Evolutionary conservation across 345 rosid genomes (phyloP).

Genomic region (Linum trigynum): DNA sequence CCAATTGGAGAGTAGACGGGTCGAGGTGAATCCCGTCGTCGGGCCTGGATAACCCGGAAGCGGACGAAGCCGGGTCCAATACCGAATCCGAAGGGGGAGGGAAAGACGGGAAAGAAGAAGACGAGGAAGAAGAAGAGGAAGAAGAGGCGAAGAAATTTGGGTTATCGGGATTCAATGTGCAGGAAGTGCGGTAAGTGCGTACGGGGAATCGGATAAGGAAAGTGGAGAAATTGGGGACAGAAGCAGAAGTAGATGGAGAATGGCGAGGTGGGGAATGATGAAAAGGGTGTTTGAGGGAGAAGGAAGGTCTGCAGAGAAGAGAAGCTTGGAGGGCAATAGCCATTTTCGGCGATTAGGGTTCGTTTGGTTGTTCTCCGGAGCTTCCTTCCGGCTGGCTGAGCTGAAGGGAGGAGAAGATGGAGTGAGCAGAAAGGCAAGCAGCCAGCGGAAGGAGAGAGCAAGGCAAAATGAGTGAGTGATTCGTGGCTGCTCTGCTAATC

Average conservation of each 20-base stretch:
- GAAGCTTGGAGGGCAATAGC: conserved; percentile 3
- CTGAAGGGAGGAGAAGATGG: not conserved
- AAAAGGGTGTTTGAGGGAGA: not conserved
- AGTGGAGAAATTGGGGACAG: not conserved
- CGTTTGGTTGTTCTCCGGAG: not conserved
- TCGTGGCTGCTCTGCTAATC: not conserved
- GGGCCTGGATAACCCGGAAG: not conserved
- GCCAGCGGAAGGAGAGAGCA: not conserved
- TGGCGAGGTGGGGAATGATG: not conserved
- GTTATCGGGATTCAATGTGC: not conserved
- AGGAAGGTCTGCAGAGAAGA: not conserved
- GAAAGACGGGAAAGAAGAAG: not conserved
- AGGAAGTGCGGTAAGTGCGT: not conserved
- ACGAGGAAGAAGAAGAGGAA: not conserved
- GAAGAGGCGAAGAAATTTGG: not conserved
- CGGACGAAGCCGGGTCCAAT: not conserved
- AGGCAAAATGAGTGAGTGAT: not conserved
- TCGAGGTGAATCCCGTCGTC: not conserved
- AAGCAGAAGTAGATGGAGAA: too few relatives aligned
- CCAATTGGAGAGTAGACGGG: not conserved
- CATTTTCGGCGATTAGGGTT: not conserved
- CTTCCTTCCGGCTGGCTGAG: not conserved
- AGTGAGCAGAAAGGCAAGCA: not conserved
- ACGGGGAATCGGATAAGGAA: not conserved
- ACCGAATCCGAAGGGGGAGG: not conserved